A percentile compares a stretch with the other conserved stretches of the same genome.
phyloP scores from a whole-genome alignment of 2,329 filamentous ascomycete species.

The Torrubiella hemipterigena region DNA sequence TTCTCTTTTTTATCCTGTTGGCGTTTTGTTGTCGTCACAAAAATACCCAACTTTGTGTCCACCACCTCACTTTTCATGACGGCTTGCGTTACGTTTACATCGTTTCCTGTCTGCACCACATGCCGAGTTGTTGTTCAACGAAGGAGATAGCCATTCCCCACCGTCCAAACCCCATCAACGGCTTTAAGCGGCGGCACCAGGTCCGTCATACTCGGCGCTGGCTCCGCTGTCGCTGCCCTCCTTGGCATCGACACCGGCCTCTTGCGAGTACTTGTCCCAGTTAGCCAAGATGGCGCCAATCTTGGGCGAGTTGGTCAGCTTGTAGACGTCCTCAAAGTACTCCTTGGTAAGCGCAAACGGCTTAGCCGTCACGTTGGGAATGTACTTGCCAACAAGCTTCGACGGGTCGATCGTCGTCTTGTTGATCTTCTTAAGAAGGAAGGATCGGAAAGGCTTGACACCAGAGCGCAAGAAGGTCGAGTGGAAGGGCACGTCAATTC shows the following conservation, averaged over 20 bases:
- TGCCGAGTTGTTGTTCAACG: too few species aligned
- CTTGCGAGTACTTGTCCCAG: slow-evolving; percentile 60
- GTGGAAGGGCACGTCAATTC: slow-evolving; percentile 99
- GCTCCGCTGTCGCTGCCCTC: slow-evolving; percentile 25
- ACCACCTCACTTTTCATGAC: too few species aligned
- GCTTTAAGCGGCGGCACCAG: slow-evolving; percentile 26
- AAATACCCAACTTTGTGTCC: too few species aligned
- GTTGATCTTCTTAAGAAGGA: slow-evolving; percentile 99
- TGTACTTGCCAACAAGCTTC: slow-evolving; percentile 97
- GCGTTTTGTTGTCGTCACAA: too few species aligned
- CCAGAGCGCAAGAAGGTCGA: slow-evolving; percentile 94
- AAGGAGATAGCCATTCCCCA: too few species aligned
- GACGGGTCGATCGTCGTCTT: slow-evolving; percentile 96
- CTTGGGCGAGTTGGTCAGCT: slow-evolving; percentile 71
- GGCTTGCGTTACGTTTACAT: too few species aligned
- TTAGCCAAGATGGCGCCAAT: slow-evolving; percentile 77
- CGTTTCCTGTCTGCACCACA: too few species aligned
- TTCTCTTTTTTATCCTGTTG: too few species aligned
- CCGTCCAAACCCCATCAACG: too few species aligned
- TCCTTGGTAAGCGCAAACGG: slow-evolving; percentile 95
- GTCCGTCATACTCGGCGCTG: slow-evolving; percentile 28
- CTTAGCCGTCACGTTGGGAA: slow-evolving; percentile 93
- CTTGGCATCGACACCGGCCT: slow-evolving; percentile 26
- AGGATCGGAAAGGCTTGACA: slow-evolving; percentile 97
- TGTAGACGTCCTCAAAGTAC: slow-evolving; percentile 98